Conservation (phyloP, 1,284 basidiomycete genomes). For the Austropuccinia psidii region DNA sequence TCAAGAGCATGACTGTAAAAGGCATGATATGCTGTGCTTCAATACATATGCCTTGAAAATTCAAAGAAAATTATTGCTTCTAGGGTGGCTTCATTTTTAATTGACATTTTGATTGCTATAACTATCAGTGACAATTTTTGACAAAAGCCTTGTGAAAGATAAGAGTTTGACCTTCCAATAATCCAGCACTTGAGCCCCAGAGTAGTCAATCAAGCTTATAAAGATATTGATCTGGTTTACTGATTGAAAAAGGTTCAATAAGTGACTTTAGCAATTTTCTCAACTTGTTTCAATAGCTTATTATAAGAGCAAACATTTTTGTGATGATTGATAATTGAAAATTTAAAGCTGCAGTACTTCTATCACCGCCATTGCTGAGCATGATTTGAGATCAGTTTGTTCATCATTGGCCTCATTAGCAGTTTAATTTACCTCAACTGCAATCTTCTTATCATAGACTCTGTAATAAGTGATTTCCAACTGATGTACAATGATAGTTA, state of each 20-base stretch:
- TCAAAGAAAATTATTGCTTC: too few species aligned
- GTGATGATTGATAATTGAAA: not conserved
- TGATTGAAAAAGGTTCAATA: constrained; percentile 66
- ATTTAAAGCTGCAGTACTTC: not conserved
- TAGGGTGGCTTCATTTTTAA: too few species aligned
- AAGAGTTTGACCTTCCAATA: constrained; percentile 74
- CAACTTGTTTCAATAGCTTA: constrained; percentile 37
- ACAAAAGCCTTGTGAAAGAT: constrained; percentile 74
- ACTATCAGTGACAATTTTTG: too few species aligned
- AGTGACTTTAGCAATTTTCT: constrained; percentile 58
- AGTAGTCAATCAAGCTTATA: constrained; percentile 82
- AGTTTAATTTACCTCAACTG: too few species aligned
- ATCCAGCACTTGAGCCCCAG: constrained; percentile 83
- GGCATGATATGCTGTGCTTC: too few species aligned
- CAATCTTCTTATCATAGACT: constrained; percentile 38
- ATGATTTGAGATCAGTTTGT: constrained; percentile 37
- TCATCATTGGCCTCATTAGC: constrained; percentile 48
- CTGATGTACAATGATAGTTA: constrained; percentile 52
- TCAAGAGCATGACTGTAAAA: too few species aligned
- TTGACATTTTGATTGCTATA: too few species aligned
- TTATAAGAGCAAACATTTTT: not conserved
- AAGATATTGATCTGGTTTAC: constrained; percentile 70
- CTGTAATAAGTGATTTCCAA: constrained; percentile 39
- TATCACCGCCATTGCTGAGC: constrained; percentile 38
- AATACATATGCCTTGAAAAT: too few species aligned